Base-by-base conservation (phyloP, 2,329 filamentous ascomycete species). In the Fusarium drepaniforme region DNA sequence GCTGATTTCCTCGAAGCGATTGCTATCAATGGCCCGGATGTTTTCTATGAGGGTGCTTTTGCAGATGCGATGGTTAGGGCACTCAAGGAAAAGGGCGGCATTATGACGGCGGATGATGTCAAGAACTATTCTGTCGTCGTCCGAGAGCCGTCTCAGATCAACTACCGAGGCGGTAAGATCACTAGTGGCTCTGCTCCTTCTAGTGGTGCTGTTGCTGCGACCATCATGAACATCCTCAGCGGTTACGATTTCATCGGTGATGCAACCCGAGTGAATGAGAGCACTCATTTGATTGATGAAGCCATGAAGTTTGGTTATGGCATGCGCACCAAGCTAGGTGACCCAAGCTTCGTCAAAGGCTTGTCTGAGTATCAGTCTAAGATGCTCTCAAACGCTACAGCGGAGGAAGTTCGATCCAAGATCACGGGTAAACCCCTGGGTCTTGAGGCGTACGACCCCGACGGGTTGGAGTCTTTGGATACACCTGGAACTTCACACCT, bases 251-350 rank as follows among this genome's bases (percentile, higher is more conserved):
- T 86, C 25, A 91, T 96, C 58, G 91, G 90, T 21, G 84, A 90
- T 15, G 83, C 87, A 2, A 83, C 85, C 2, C 83, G 86, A 3
- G 84, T 85, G 58, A 88, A 89, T 73, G 80, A 94, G 0, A 94
- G 91, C 44, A 94, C 93, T 0, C 95, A 98, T 80, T 87, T 93
- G 0, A 84, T 97, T n/a, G 92, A 96, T 73, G 95, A 98, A 85
- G 93, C 94, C 2, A 93, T 97, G 70, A 87, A 93, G 9, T 97
- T 96, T 79, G 94, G 91, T 0, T 97, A 97, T 77, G 95, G 93
- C 3, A 84, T 92, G 86, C 90, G 94, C 61, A 88, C 90, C 2
- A 85, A 93, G 37, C 87, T 97, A 0, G 95, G 94, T 1, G 95
- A 97, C 75, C 95, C 95, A 0, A 85, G 84, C 0, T 97, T 93